Conservation (phyloP, 805 yeast genomes). For the Priceomyces castillae region DNA sequence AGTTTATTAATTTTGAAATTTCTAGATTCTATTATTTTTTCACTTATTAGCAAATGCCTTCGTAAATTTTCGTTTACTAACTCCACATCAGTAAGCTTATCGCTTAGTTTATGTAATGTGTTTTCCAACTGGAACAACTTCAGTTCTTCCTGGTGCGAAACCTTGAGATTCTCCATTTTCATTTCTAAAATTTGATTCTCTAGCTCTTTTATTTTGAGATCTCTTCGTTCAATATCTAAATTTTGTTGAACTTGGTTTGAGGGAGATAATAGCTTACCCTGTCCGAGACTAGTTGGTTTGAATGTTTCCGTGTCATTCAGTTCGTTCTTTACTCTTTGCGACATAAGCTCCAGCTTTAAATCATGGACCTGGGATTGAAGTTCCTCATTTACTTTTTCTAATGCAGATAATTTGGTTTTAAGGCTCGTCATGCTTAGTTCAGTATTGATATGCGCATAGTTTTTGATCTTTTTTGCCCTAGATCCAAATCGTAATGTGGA, state of each 20-base stretch:
- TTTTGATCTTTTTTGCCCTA: slow-evolving; percentile 66
- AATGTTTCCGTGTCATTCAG: neutral
- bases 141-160: slow-evolving; percentile 42
- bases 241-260: neutral
- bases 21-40: slow-evolving; percentile 56
- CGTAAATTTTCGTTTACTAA: slow-evolving; percentile 56
- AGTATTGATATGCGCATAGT: slow-evolving; percentile 61
- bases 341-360: slow-evolving; percentile 28
- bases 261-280: neutral
- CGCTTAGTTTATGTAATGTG: slow-evolving; percentile 54
- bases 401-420: slow-evolving; percentile 35
- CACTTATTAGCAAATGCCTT: slow-evolving; percentile 54
- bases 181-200: slow-evolving; percentile 27
- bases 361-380: slow-evolving; percentile 31
- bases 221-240: slow-evolving; percentile 27
- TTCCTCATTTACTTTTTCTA: slow-evolving; percentile 32
- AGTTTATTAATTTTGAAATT: slow-evolving; percentile 55
- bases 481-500: slow-evolving; percentile 74
- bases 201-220: slow-evolving; percentile 27
- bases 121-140: slow-evolving; percentile 54
- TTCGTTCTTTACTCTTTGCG: neutral
- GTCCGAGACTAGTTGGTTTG: neutral
- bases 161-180: slow-evolving; percentile 30
- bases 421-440: slow-evolving; percentile 54
- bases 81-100: slow-evolving; percentile 61